phyloP scores from a whole-genome alignment of 2,329 filamentous ascomycete genomes.

The Aspergillus oerlinghausenensis region DNA sequence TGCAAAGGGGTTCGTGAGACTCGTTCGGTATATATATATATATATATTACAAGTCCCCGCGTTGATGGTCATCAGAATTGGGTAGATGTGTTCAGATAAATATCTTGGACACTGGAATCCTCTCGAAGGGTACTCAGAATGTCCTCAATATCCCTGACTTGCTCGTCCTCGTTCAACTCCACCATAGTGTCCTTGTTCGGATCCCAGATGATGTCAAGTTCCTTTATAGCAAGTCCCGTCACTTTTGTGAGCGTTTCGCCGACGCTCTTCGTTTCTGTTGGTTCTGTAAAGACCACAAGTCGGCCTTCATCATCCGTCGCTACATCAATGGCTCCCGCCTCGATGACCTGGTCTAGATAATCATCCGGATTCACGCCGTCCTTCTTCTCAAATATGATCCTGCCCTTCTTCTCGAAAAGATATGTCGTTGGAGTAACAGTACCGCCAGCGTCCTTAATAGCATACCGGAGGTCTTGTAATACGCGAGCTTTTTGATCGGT shows the following conservation, averaged over 20 bases:
- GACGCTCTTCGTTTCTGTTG: constrained; percentile 59
- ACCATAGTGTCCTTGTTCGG: constrained; percentile 76
- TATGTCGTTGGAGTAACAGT: constrained; percentile 70
- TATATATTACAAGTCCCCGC: not conserved
- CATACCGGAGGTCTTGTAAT: constrained; percentile 65
- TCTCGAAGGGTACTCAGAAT: constrained; percentile 57
- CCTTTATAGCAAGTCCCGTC: constrained; percentile 63
- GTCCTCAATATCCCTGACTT: constrained; percentile 53
- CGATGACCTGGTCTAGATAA: constrained; percentile 74
- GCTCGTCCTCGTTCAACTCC: constrained; percentile 54
- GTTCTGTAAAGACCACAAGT: constrained; percentile 67
- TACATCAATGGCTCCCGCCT: constrained; percentile 65
- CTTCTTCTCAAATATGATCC: constrained; percentile 63
- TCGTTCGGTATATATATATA: not conserved
- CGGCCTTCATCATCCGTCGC: constrained; percentile 61
- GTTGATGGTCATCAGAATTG: constrained; percentile 17
- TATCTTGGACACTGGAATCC: constrained; percentile 66
- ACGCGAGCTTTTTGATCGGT: constrained; percentile 75
- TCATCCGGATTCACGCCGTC: constrained; percentile 59
- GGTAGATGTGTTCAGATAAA: constrained; percentile 64
- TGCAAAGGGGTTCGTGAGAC: not conserved
- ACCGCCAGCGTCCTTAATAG: constrained; percentile 69
- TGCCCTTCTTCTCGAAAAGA: constrained; percentile 77
- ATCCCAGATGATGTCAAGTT: constrained; percentile 78
- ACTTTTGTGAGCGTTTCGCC: constrained; percentile 60